phyloP scores from a whole-genome alignment of 441 rosid genomes.

The Populus hybrid region DNA sequence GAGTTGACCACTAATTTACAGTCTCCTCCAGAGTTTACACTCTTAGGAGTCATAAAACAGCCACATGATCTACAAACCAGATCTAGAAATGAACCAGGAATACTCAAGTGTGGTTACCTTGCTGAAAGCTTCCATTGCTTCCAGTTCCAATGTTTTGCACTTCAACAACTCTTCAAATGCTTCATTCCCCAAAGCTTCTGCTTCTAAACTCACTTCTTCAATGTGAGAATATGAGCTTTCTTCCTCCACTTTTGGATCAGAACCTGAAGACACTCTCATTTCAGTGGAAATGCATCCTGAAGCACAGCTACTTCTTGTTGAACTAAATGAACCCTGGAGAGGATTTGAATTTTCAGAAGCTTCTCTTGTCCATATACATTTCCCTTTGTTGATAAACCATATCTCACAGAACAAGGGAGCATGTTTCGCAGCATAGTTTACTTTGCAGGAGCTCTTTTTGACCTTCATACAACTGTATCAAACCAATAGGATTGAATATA shows the following conservation, averaged over 20 bases:
- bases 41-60: background rate
- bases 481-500: slow-evolving; percentile 15
- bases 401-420: slow-evolving; percentile 58
- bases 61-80: background rate
- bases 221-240: slow-evolving; percentile 30
- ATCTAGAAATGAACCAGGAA: slow-evolving; percentile 3
- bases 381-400: slow-evolving; percentile 65
- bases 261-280: slow-evolving; percentile 34
- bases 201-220: slow-evolving; percentile 32
- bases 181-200: slow-evolving; percentile 27
- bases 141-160: slow-evolving; percentile 25
- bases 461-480: slow-evolving; percentile 50
- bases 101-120: slow-evolving; percentile 38
- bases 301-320: slow-evolving; percentile 16
- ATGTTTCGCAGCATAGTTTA: slow-evolving; percentile 41
- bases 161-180: slow-evolving; percentile 34
- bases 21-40: background rate
- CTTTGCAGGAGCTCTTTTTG: slow-evolving; percentile 48
- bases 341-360: slow-evolving; percentile 32
- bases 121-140: slow-evolving; percentile 31
- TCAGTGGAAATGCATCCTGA: slow-evolving; percentile 30
- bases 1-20: background rate
- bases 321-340: slow-evolving; percentile 12
- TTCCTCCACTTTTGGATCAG: slow-evolving; percentile 32
- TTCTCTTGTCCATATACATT: slow-evolving; percentile 53